Percentiles rank a stretch among this genome's conserved stretches.
phyloP scores from a whole-genome alignment of 139 green algal species.

The Yamagishiella unicocca region DNA sequence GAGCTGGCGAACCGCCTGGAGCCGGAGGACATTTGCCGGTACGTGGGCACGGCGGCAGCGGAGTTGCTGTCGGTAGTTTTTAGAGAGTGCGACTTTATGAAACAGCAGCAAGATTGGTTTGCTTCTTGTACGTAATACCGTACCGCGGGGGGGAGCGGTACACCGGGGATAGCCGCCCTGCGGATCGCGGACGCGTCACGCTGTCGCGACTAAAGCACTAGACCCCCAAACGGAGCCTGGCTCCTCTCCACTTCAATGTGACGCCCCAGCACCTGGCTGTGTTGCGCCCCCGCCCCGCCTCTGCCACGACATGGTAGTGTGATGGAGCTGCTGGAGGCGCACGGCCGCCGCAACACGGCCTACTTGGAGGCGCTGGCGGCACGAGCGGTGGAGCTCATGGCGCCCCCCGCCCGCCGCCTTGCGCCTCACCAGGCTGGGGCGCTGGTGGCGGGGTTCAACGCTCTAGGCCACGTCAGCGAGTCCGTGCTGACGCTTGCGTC shows the following conservation, averaged over 20 bases:
- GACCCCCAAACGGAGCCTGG: too few species aligned
- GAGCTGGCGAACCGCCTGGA: not conserved
- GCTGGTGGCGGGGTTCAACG: not conserved
- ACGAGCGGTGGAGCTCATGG: not conserved
- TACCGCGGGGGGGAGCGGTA: too few species aligned
- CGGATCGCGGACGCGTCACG: too few species aligned
- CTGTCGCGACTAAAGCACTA: too few species aligned
- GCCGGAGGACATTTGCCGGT: slow-evolving; percentile 23
- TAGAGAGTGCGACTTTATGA: too few species aligned
- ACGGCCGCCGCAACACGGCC: not conserved
- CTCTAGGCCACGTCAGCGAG: not conserved
- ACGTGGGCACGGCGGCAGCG: too few species aligned
- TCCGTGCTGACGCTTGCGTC: not conserved
- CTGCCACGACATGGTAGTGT: not conserved
- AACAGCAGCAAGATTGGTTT: too few species aligned
- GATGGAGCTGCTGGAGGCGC: not conserved
- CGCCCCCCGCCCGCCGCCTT: not conserved
- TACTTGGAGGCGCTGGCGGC: not conserved
- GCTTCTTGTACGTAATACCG: too few species aligned
- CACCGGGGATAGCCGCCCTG: too few species aligned
- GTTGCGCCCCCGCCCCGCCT: not conserved
- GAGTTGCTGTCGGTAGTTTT: too few species aligned
- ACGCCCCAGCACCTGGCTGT: too few species aligned
- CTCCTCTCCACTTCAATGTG: too few species aligned
- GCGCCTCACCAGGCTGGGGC: not conserved